These are phyloP conservation scores for Casuarina equisetifolia DNA, from an alignment of 306 rosid genomes.

Conservation along the genomic window DNA sequence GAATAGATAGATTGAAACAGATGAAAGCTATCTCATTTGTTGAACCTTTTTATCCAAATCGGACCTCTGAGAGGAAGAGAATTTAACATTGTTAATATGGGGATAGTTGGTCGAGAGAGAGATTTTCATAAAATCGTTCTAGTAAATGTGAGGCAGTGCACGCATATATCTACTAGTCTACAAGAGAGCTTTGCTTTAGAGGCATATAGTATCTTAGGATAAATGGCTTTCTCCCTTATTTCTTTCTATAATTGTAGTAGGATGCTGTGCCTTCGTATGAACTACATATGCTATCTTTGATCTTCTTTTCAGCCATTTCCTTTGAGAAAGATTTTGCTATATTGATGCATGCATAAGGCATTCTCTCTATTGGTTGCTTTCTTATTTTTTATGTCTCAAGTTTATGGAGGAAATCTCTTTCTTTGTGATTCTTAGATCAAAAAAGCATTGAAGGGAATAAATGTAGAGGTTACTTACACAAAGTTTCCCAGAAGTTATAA, in stretches of 20 bases:
- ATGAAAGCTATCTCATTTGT: background rate
- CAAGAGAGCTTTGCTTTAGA: background rate
- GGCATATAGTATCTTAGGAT: background rate
- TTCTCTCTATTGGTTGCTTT: background rate
- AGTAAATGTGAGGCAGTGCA: background rate
- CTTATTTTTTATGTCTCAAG: too few species aligned
- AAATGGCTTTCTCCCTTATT: background rate
- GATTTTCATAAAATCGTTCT: background rate
- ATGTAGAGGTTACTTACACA: conserved; percentile 29
- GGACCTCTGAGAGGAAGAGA: background rate
- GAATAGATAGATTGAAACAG: too few species aligned
- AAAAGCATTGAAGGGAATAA: conserved; percentile 50
- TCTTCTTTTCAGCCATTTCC: background rate
- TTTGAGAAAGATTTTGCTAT: background rate
- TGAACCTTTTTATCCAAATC: background rate
- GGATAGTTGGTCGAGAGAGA: background rate
- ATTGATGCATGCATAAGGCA: background rate
- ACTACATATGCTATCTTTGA: background rate
- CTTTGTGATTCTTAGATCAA: conserved; percentile 39
- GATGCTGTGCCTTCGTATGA: background rate
- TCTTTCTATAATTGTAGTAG: background rate
- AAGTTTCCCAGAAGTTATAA: conserved; percentile 23
- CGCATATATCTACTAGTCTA: background rate
- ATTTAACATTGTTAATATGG: background rate
- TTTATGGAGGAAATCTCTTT: background rate